A percentile compares a stretch with the other conserved stretches of the same genome.
Conservation (phyloP, 2,329 filamentous ascomycete genomes). For the Dactylellina parvicollis region DNA sequence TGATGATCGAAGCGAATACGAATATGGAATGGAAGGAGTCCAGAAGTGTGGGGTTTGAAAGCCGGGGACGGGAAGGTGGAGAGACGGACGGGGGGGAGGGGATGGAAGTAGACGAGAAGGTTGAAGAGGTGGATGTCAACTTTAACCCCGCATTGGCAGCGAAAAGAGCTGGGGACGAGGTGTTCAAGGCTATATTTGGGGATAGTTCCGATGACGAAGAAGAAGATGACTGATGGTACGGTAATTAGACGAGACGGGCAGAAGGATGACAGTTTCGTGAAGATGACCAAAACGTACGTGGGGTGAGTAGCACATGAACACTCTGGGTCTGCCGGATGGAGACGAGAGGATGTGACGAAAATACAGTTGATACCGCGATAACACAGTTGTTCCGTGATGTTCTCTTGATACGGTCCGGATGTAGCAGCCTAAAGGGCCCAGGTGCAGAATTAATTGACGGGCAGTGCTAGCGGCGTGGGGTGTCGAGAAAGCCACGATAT, state of each 20-base stretch:
- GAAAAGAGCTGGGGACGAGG: constrained; percentile 77
- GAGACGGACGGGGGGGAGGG: background rate
- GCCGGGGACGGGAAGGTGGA: constrained; percentile 51
- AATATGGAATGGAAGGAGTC: constrained; percentile 35
- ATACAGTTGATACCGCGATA: background rate
- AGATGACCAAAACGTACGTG: background rate
- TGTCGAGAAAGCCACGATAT: constrained; percentile 7
- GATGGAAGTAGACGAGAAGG: background rate
- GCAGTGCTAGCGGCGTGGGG: constrained; percentile 4
- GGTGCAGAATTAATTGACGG: background rate
- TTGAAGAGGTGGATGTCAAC: constrained; percentile 12
- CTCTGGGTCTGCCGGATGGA: too few species aligned
- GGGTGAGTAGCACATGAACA: background rate
- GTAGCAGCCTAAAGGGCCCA: constrained; percentile 16
- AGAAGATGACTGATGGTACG: constrained; percentile 40
- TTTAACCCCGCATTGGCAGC: constrained; percentile 65
- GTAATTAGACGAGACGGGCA: too few species aligned
- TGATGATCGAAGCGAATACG: constrained; percentile 54
- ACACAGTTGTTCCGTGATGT: background rate
- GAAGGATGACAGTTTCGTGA: background rate
- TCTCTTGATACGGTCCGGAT: background rate
- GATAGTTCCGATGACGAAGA: constrained; percentile 78
- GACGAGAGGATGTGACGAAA: background rate
- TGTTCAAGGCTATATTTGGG: constrained; percentile 93
- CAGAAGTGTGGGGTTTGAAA: constrained; percentile 34